A percentile compares a stretch with the other conserved stretches of the same genome.
These are phyloP conservation scores for Bruguiera hainesii DNA, from an alignment of 441 rosid genomes.

Conservation along the genomic window DNA sequence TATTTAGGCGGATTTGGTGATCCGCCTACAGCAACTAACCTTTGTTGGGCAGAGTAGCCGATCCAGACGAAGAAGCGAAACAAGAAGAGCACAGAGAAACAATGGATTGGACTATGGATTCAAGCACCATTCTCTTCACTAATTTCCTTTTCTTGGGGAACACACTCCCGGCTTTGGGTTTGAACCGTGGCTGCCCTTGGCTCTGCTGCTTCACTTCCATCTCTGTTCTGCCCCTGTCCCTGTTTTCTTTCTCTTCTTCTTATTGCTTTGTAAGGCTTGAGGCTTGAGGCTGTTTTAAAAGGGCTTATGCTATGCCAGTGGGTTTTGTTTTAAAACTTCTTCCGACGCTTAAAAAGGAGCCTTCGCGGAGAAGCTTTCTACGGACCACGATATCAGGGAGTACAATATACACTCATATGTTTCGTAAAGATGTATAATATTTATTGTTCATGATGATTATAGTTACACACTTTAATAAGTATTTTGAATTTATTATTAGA, in stretches of 20 bases:
- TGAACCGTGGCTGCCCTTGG: slow-evolving; percentile 1
- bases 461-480: no score
- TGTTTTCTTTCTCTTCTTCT: background rate
- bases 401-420: no score
- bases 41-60: background rate
- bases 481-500: no score
- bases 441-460: no score
- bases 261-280: background rate
- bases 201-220: slow-evolving; percentile 10
- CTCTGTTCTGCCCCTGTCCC: background rate
- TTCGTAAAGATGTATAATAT: no score
- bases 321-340: no score
- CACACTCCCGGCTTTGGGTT: slow-evolving; percentile 23
- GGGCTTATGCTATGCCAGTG: no score
- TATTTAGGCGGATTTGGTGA: background rate
- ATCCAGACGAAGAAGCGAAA: background rate
- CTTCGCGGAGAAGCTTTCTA: no score
- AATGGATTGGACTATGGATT: slow-evolving; percentile 7
- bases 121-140: slow-evolving; percentile 38
- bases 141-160: slow-evolving; percentile 37
- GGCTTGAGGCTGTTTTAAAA: background rate
- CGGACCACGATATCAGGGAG: no score
- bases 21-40: slow-evolving; percentile 7
- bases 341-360: no score
- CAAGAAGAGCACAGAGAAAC: slow-evolving; percentile 8